phyloP scores from a whole-genome alignment of 768 basidiomycete species.

The Pholiota molesta region DNA sequence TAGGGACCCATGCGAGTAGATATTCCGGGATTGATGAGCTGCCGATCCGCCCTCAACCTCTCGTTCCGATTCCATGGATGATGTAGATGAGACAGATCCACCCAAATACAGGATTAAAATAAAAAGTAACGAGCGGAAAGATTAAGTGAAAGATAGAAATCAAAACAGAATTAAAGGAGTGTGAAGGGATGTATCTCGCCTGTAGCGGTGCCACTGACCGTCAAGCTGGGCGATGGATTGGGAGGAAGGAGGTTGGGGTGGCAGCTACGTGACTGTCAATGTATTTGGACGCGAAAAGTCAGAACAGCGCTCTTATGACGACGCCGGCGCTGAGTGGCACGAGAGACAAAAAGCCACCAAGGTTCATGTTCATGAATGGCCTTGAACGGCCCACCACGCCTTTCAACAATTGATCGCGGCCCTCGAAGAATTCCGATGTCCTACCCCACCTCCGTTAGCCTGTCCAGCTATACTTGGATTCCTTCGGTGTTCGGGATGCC shows the following conservation, averaged over 20 bases:
- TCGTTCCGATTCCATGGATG: background rate
- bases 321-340: background rate
- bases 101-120: background rate
- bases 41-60: constrained; percentile 13
- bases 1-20: constrained; percentile 12
- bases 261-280: background rate
- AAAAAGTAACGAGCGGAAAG: background rate
- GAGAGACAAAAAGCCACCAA: background rate
- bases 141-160: background rate
- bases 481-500: background rate
- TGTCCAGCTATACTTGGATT: background rate
- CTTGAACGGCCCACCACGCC: background rate
- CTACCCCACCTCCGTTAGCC: background rate
- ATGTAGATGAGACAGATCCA: background rate
- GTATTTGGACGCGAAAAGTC: background rate
- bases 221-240: background rate
- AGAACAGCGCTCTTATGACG: background rate
- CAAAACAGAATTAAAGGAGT: background rate
- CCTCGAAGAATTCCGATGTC: background rate
- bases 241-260: background rate
- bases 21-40: constrained; percentile 19
- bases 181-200: background rate
- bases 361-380: background rate
- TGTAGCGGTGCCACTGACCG: background rate
- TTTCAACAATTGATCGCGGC: background rate